A percentile compares a stretch with the other conserved stretches of the same genome.
phyloP scores from a whole-genome alignment of 2,329 filamentous ascomycete genomes.

The Xylaria sp. region DNA sequence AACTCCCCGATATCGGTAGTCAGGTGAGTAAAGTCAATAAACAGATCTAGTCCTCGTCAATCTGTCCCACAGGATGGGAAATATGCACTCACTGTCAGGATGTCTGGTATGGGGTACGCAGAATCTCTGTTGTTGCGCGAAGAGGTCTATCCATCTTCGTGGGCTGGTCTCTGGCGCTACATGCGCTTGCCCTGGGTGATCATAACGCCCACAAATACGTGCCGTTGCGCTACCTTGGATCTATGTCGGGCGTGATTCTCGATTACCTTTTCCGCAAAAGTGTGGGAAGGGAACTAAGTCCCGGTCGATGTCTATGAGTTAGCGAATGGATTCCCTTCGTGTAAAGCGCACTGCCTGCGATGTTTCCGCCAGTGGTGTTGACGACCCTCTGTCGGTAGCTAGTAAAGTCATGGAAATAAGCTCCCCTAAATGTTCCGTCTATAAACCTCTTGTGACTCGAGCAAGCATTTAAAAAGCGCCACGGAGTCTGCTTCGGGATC shows the following conservation, averaged over 20 bases:
- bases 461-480: constrained; percentile 37
- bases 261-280: constrained; percentile 14
- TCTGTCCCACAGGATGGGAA: neutral
- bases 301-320: constrained; percentile 32
- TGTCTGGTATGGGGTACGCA: neutral
- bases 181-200: no score
- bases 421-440: no score
- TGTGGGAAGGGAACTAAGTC: constrained; percentile 32
- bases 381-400: constrained; percentile 17
- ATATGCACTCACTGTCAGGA: constrained; percentile 12
- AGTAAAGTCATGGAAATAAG: constrained; percentile 14
- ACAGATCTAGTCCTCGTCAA: constrained; percentile 1
- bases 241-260: constrained; percentile 22
- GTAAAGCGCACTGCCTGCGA: constrained; percentile 11
- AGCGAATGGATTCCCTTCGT: constrained; percentile 45
- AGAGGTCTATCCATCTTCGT: no score
- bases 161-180: no score
- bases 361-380: constrained; percentile 4
- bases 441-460: constrained; percentile 45
- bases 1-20: constrained; percentile 39
- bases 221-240: constrained; percentile 32
- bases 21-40: constrained; percentile 41
- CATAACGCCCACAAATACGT: constrained; percentile 40
- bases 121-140: no score
- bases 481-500: constrained; percentile 43